These are phyloP conservation scores for Diplodia seriata DNA, from an alignment of 2,329 filamentous ascomycete genomes.

Conservation along the genomic window DNA sequence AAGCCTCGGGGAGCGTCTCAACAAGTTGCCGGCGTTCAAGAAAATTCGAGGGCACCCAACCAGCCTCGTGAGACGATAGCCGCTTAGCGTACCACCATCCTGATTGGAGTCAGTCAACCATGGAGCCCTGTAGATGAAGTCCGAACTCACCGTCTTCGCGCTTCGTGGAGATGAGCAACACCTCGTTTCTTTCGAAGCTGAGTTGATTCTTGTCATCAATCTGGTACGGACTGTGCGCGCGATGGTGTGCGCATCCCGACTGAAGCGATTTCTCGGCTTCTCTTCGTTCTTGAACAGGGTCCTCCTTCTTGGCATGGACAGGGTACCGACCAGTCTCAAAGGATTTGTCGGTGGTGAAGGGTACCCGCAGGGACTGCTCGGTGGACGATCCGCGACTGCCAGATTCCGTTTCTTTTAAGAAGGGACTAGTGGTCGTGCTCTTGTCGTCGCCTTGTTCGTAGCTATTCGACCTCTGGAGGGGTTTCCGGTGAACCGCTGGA, in stretches of 20 bases:
- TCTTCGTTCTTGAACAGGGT: background rate
- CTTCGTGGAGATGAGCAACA: background rate
- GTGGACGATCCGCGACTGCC: background rate
- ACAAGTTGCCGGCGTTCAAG: background rate
- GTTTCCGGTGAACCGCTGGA: background rate
- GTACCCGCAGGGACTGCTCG: background rate
- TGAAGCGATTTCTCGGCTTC: background rate
- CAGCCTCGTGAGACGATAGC: background rate
- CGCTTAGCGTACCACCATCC: constrained; percentile 18
- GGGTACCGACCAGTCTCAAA: background rate
- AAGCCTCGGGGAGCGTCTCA: background rate
- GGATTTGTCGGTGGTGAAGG: background rate
- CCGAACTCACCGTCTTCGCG: constrained; percentile 6
- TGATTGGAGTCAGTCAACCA: background rate
- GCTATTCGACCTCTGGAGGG: background rate
- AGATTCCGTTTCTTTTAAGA: background rate
- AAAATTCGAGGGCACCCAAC: constrained; percentile 15
- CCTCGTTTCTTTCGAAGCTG: constrained; percentile 9
- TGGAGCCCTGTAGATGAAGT: no score
- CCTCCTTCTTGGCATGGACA: no score
- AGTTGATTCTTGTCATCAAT: background rate
- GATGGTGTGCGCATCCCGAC: background rate
- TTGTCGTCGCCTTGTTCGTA: background rate
- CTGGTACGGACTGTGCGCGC: background rate
- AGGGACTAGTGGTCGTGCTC: background rate